Base-by-base conservation (phyloP, 164 flowering plant species). In the Sextonia rubra region DNA sequence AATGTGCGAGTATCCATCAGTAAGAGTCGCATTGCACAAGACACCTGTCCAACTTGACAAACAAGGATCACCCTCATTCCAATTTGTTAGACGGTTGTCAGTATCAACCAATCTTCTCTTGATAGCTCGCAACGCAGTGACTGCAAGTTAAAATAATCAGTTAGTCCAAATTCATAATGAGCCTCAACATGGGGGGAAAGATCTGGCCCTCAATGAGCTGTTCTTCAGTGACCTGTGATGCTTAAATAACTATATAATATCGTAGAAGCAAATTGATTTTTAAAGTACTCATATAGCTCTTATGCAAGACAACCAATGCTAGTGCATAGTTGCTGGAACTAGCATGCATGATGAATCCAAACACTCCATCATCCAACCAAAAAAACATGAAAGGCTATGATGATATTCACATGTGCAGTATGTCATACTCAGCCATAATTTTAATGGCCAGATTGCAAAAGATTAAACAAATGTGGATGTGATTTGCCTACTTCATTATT, bases 41-140 rank as follows among this genome's bases (percentile, higher is more conserved):
- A 93, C 85, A 60, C 97, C 97, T 0, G 86, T 88, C 98, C 98
- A 93, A 47, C 88, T 87, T 22, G 91, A 78, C 37, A 78, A 75
- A 69, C 98, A 93, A 27, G 98, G 97, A 79, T 93, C 98, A 37
- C 97, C 90, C 29, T 52, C 58, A 24, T 73, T 79, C 98, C 98
- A 93, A 61, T 77, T 81, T 22, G 67, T 74, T 47, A 93, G 83
- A 71, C 80, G 76, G 65, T 76, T 71, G 58, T 73, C 69, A 27
- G 87, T 83, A 84, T 93, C 98, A 23, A 65, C 60, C 79, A 93
- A 83, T 64, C 81, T 83, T 27, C 56, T 71, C 78, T 68, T 86
- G 71, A 90, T 82, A 44, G 84, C 78, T 22, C 60, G 68, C 80
- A 92, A 79, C 64, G 94, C 93, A 4, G 30, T 69, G 25, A 85